Conservation (phyloP, 805 yeast genomes). For the Teunomyces cretensis region DNA sequence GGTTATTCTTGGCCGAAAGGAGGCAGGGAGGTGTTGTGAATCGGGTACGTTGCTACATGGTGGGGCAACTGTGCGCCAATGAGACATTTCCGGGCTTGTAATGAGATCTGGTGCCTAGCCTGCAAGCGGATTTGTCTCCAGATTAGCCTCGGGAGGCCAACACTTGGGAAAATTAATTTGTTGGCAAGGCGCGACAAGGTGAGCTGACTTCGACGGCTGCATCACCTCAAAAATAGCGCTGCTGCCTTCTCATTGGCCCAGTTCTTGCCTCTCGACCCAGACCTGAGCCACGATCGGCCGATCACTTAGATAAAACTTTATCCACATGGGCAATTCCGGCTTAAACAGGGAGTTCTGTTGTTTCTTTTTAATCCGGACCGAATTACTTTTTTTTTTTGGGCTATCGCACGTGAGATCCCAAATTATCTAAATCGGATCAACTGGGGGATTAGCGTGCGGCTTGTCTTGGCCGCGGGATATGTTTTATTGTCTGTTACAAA, state of each 20-base stretch:
- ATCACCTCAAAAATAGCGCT: neutral
- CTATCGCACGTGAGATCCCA: constrained; percentile 1
- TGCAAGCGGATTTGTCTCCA: no score
- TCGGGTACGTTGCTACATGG: no score
- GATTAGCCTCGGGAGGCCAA: no score
- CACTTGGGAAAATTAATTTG: neutral
- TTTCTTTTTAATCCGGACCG: neutral
- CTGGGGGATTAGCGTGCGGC: neutral
- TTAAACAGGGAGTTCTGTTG: neutral
- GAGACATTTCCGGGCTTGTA: neutral
- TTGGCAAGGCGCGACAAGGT: neutral
- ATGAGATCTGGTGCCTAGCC: neutral
- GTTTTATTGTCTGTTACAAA: neutral
- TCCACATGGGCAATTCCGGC: neutral
- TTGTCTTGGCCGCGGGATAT: no score
- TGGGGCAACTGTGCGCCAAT: neutral
- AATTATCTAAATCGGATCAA: neutral
- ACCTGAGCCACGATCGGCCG: no score
- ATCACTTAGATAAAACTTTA: no score
- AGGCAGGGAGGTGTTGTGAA: neutral
- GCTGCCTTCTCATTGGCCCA: neutral
- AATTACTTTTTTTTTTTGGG: no score
- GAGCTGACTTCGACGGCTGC: neutral
- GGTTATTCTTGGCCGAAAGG: neutral
- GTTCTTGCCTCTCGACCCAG: neutral